Evolutionary conservation across 139 green algal genomes (phyloP).

Genomic region (Chlorella sp.): DNA sequence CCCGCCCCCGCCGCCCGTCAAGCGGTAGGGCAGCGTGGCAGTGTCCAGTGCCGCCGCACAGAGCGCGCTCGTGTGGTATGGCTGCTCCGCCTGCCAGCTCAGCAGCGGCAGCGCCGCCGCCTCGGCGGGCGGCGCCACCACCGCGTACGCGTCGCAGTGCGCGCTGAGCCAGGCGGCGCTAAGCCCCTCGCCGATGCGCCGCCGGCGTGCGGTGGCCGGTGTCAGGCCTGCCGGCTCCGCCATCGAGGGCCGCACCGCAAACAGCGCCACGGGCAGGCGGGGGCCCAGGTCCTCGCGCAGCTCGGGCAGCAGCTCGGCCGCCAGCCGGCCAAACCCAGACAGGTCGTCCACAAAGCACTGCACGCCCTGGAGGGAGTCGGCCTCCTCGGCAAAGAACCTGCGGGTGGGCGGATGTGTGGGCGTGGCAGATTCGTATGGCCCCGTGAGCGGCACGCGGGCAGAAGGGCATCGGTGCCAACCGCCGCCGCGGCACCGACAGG

Average conservation of each 20-base stretch:
- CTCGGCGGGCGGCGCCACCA: constrained; percentile 29
- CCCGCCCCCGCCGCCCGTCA: not conserved
- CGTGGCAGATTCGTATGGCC: no score
- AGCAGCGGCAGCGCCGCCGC: constrained; percentile 23
- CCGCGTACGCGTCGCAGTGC: constrained; percentile 46
- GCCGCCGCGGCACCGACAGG: no score
- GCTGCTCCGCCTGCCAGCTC: constrained; percentile 17
- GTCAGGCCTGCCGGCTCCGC: not conserved
- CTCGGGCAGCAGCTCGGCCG: constrained; percentile 43
- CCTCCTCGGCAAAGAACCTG: constrained; percentile 57
- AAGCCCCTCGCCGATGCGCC: constrained; percentile 37
- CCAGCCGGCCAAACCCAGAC: constrained; percentile 54
- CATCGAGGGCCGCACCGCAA: constrained; percentile 38
- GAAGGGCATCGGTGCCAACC: no score
- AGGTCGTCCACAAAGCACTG: constrained; percentile 69
- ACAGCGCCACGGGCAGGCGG: constrained; percentile 46
- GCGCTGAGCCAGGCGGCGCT: constrained; percentile 28
- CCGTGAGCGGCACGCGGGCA: no score
- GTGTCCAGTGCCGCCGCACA: constrained; percentile 59
- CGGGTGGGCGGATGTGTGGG: not conserved
- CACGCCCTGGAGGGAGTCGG: constrained; percentile 65
- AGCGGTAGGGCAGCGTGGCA: constrained; percentile 47
- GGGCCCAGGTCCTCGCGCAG: constrained; percentile 53
- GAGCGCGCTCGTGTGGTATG: constrained; percentile 38
- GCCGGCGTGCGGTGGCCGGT: not conserved